Evolutionary conservation across 2,329 filamentous ascomycete genomes (phyloP).

Genomic region (Colletotrichum navitas): DNA sequence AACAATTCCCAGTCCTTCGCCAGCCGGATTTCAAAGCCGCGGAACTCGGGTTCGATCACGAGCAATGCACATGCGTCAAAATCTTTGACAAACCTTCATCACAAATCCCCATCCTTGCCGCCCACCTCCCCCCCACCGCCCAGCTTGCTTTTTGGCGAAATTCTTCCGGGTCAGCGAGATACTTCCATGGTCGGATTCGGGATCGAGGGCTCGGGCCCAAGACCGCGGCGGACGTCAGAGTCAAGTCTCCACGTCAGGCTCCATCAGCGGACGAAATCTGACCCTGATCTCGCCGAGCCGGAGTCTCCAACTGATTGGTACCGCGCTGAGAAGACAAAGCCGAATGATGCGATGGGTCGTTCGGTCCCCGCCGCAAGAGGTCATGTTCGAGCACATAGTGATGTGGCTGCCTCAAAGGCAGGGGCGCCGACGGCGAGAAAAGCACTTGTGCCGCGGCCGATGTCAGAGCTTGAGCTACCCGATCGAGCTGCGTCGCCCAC

Average conservation of each 20-base stretch:
- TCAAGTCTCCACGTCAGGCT: conserved; percentile 70
- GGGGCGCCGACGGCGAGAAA: conserved; percentile 50
- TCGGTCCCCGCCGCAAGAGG: conserved; percentile 46
- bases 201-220: conserved; percentile 61
- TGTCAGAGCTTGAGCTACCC: conserved; percentile 45
- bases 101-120: conserved; percentile 44
- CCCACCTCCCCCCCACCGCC: conserved; percentile 54
- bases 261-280: conserved; percentile 68
- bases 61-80: conserved; percentile 52
- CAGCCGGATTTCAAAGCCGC: conserved; percentile 69
- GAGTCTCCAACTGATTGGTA: conserved; percentile 78
- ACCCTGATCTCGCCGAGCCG: conserved; percentile 68
- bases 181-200: conserved; percentile 69
- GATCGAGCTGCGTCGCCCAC: conserved; percentile 48
- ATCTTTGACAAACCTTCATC: conserved; percentile 51
- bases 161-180: conserved; percentile 71
- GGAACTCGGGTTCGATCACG: conserved; percentile 47
- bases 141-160: conserved; percentile 80
- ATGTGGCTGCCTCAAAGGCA: conserved; percentile 60
- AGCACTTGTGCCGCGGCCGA: conserved; percentile 46
- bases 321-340: conserved; percentile 52
- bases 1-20: conserved; percentile 70
- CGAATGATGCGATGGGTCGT: conserved; percentile 36
- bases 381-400: conserved; percentile 70
- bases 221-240: conserved; percentile 76